A percentile compares a stretch with the other conserved stretches of the same genome.
Evolutionary conservation across 805 yeast genomes (phyloP).

Genomic region (Kuraishia molischiana): DNA sequence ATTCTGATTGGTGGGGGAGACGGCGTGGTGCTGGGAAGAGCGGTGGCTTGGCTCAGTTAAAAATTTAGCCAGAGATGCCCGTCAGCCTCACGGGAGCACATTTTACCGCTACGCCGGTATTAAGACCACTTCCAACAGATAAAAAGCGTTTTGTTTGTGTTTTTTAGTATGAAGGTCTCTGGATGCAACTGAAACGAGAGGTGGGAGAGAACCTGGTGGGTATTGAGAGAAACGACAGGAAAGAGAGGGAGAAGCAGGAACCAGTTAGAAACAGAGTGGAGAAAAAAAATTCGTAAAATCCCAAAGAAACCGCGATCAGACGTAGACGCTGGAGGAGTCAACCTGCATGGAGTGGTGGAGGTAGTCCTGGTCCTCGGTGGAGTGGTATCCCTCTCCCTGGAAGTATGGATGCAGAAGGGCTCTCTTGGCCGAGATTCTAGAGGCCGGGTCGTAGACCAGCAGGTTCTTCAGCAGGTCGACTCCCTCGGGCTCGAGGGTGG

Average conservation of each 20-base stretch:
- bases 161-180: not conserved
- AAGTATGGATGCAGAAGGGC: constrained; percentile 88
- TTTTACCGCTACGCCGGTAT: no score
- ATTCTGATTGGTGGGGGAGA: no score
- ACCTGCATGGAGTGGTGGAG: constrained; percentile 26
- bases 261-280: not conserved
- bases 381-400: constrained; percentile 23
- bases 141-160: not conserved
- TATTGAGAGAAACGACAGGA: not conserved
- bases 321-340: constrained; percentile 22
- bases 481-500: constrained; percentile 63
- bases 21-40: no score
- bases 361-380: constrained; percentile 11
- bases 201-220: not conserved
- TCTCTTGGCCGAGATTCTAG: constrained; percentile 87
- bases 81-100: no score
- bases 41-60: no score
- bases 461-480: constrained; percentile 71
- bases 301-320: constrained; percentile 6
- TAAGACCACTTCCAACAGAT: no score
- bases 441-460: constrained; percentile 87
- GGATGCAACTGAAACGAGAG: not conserved
- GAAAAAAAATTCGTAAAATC: not conserved
- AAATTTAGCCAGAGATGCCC: no score
- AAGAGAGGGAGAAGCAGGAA: not conserved